Base-by-base conservation (phyloP, 2,329 filamentous ascomycete species). In the Cadophora luteo-olivacea region DNA sequence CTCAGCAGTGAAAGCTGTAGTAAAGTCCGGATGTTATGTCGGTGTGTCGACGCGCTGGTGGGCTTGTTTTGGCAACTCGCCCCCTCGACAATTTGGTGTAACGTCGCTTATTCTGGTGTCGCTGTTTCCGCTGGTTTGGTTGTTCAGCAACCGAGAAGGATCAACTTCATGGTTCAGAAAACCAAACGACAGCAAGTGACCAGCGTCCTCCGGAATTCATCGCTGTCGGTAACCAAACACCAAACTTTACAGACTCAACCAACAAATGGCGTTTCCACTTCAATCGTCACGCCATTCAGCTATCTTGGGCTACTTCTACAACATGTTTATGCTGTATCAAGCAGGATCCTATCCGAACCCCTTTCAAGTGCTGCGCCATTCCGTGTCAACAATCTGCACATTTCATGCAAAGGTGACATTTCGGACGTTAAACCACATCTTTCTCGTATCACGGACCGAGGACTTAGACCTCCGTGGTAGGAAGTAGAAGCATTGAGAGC, bases 51-150 rank as follows among this genome's bases (percentile, higher is more conserved):
- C 32, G 38, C 9, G 16, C 29, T 41, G 7, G 4, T 38, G 48
- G 36, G 32, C 25, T 54, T 54, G 48, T 54, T 58, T 51, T 24
- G n/a, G 57, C n/a, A 29, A 45, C 16, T 29, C 36, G 22, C 57
- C 57, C 38, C 22, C 33, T 60, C 29, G 11, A 19, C 14, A 29
- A 32, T 33, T 16, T 29, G 16, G 52, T 55, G 52, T 55, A 55
- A 55, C 52, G 24, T 55, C 52, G 52, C 52, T 55, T 55, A 55
- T 55, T n/a, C n/a, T 7, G 32, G 45, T 49, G 7, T 49, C 45
- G 45, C 45, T 49, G 19, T 49, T 22, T 19, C 45, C 19, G n/a
- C 45, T 22, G 45, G 45, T 22, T 49, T 49, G 19, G 45, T 22
- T 49, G n/a, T 49, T 6, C 45, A 45, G 45, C 22, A 49, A 22